Conservation (phyloP, 352 stramenopile species). For the Globisporangium iwayamae region DNA sequence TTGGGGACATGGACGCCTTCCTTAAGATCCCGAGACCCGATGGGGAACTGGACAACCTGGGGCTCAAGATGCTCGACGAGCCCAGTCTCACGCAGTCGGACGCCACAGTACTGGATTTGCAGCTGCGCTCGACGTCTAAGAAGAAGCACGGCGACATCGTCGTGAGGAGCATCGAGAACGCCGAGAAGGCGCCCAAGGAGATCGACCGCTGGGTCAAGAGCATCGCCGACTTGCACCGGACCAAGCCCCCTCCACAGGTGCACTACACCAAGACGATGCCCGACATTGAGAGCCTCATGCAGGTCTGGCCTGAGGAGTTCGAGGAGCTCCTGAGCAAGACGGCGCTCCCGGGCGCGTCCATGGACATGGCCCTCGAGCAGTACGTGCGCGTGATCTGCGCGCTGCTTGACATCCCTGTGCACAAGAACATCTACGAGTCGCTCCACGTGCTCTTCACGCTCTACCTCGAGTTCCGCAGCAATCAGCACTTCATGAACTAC, state of each 20-base stretch:
- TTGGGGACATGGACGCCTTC: conserved; percentile 96
- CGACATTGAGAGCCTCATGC: conserved; percentile 94
- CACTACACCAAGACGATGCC: conserved; percentile 94
- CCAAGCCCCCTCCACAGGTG: conserved; percentile 90
- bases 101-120: conserved; percentile 92
- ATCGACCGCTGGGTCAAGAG: conserved; percentile 95
- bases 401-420: conserved; percentile 93
- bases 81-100: conserved; percentile 91
- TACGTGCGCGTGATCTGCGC: conserved; percentile 92
- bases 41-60: conserved; percentile 84
- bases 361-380: conserved; percentile 93
- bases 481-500: conserved; percentile 93
- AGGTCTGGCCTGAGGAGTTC: conserved; percentile 87
- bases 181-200: conserved; percentile 89
- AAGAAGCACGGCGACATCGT: conserved; percentile 91
- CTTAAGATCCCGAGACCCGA: conserved; percentile 95
- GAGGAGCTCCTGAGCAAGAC: conserved; percentile 76
- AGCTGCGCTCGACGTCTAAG: conserved; percentile 93
- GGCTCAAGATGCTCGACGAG: conserved; percentile 94
- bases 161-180: conserved; percentile 94
- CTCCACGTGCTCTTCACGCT: conserved; percentile 95
- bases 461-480: conserved; percentile 90
- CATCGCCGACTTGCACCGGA: conserved; percentile 93
- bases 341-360: conserved; percentile 65
- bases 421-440: conserved; percentile 93